These are phyloP conservation scores for Leavenworthia alabamica DNA, from an alignment of 345 rosid genomes.

Conservation along the genomic window DNA sequence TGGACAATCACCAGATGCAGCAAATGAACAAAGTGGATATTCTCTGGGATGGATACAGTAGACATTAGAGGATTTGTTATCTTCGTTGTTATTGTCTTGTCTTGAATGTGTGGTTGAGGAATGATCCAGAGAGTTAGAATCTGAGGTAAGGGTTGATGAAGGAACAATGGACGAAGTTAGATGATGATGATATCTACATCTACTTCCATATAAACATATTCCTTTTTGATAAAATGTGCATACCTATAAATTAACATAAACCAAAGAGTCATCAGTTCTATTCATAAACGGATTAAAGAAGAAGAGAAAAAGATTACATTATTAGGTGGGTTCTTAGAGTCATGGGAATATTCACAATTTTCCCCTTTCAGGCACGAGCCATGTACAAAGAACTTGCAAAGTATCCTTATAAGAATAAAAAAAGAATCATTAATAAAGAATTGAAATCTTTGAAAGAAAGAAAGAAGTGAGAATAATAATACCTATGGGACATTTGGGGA, in stretches of 20 bases:
- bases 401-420: slow-evolving; percentile 42
- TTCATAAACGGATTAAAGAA: neutral
- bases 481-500: slow-evolving; percentile 31
- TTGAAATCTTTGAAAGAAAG: too few species aligned
- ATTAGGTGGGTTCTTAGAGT: slow-evolving; percentile 53
- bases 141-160: slow-evolving; percentile 25
- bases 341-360: slow-evolving; percentile 89
- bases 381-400: slow-evolving; percentile 82
- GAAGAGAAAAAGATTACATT: slow-evolving; percentile 40
- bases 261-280: neutral
- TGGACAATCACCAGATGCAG: slow-evolving; percentile 81
- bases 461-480: too few species aligned
- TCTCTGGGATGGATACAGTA: slow-evolving; percentile 42
- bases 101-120: slow-evolving; percentile 32
- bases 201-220: slow-evolving; percentile 64
- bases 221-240: slow-evolving; percentile 96
- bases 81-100: slow-evolving; percentile 32
- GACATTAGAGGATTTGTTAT: slow-evolving; percentile 30
- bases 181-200: slow-evolving; percentile 87
- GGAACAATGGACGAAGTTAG: slow-evolving; percentile 29
- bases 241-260: slow-evolving; percentile 43
- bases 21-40: slow-evolving; percentile 70
- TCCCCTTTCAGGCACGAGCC: slow-evolving; percentile 94
- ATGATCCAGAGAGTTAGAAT: neutral
- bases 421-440: too few species aligned